Base-by-base conservation (phyloP, 306 rosid genomes). In the Prunus mongolica region DNA sequence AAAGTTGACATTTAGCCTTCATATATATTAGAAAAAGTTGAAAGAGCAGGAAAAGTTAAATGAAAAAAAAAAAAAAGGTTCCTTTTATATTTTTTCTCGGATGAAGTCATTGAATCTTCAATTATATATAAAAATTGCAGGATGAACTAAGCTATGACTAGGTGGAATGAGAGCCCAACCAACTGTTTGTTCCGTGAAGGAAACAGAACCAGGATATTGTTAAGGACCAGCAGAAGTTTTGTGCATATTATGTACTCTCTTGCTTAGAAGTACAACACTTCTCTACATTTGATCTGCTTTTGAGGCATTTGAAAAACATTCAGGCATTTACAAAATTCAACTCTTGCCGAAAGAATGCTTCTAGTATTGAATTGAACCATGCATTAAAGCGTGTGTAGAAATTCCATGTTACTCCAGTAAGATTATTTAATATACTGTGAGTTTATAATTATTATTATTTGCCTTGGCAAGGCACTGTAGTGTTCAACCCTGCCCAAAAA, bases 1-100 rank as follows among this genome's bases (percentile, higher is more conserved):
- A 66, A 44, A 46, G 66, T 50, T 78, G 71, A 71, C 47, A 24
- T 67, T 86, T 68, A 86, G 79, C 60, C 69, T 83, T 85, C 78
- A 24, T 47, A 47, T 47, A 47, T 41, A 22, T n/a, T 18, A 8
- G 27, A 55, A 58, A 73, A 73, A 67, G 3, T n/a, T 27, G 6
- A 22, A 44, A 52, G 4, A 12, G 22, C 20, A 20, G 56, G 54
- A 64, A 71, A 12, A 38, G 20, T 5, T 2, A 10, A 10, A 57
- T 47, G 2, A 62, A 19, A 50, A n/a, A 25, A 50, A n/a, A 25
- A 30, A 0, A 27, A 24, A 24, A 12, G 30, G 25, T 10, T 22
- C 6, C 32, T 9, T 58, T 45, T 5, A 14, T 18, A 38, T 3
- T 5, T 28, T 52, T 61, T 18, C 13, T 16, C 4, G 46, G 6